A percentile compares a stretch with the other conserved stretches of the same genome.
Evolutionary conservation across 257 asterid genomes (phyloP).

Genomic region (Solanum ossicruentum): DNA sequence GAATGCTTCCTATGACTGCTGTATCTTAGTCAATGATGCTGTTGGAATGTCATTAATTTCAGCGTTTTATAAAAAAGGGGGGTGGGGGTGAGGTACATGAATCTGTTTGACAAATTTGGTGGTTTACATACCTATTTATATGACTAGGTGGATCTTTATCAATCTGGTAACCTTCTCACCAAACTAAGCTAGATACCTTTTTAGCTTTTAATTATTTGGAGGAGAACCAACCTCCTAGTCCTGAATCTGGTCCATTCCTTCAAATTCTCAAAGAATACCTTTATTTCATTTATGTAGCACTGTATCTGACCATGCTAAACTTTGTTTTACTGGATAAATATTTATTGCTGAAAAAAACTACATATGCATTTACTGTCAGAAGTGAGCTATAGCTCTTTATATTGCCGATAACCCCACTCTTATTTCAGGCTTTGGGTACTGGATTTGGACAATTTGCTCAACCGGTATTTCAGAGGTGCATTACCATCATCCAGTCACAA

Average conservation of each 20-base stretch:
- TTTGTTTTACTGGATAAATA: background rate
- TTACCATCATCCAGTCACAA: constrained; percentile 81
- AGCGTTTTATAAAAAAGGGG: background rate
- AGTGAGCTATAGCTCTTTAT: background rate
- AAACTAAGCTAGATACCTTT: background rate
- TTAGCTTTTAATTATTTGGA: background rate
- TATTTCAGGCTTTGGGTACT: constrained; percentile 75
- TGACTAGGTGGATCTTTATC: background rate
- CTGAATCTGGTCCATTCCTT: background rate
- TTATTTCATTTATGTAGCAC: background rate
- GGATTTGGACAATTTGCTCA: constrained; percentile 86
- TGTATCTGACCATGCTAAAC: background rate
- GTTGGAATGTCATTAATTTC: background rate
- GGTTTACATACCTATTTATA: background rate
- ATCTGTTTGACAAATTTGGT: background rate
- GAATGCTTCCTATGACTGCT: background rate
- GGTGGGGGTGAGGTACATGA: background rate
- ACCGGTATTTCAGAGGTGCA: constrained; percentile 96
- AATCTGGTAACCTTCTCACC: background rate
- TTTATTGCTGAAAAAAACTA: background rate
- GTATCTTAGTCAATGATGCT: background rate
- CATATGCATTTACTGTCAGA: background rate
- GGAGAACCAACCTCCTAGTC: background rate
- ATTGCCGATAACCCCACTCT: background rate
- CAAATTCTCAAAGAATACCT: background rate